A percentile compares a stretch with the other conserved stretches of the same genome.
These are phyloP conservation scores for Ogataea wickerhamii DNA, from an alignment of 805 yeast species.

Conservation along the genomic window DNA sequence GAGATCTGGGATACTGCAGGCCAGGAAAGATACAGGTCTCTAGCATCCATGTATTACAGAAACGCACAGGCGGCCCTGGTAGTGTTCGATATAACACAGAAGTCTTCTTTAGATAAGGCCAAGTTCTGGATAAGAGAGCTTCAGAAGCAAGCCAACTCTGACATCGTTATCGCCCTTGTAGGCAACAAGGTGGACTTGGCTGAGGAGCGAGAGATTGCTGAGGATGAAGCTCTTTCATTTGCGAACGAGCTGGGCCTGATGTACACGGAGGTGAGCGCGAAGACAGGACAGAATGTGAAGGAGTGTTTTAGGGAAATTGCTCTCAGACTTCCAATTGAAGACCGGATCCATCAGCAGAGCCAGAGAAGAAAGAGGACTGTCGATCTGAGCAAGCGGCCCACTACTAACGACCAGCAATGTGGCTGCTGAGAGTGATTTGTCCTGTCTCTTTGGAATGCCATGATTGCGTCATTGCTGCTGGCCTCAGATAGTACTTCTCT, in stretches of 20 bases:
- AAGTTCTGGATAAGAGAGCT: conserved; percentile 76
- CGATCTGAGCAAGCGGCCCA: conserved; percentile 30
- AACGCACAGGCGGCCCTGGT: conserved; percentile 78
- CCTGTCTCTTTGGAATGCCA: too few species aligned
- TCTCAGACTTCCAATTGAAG: conserved; percentile 37
- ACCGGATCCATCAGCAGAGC: conserved; percentile 20
- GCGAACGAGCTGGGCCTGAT: conserved; percentile 49
- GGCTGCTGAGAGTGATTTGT: conserved; percentile 26
- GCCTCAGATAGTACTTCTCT: too few species aligned
- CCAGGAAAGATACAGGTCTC: conserved; percentile 71
- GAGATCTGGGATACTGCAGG: conserved; percentile 91
- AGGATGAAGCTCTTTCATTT: conserved; percentile 48
- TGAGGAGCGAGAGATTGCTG: conserved; percentile 43
- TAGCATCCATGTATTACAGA: conserved; percentile 82
- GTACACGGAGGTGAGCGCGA: conserved; percentile 57
- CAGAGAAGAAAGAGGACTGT: conserved; percentile 25
- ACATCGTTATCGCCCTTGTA: conserved; percentile 76
- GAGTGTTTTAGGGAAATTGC: conserved; percentile 51
- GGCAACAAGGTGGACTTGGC: conserved; percentile 73
- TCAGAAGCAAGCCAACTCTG: conserved; percentile 73
- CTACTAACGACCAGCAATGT: conserved; percentile 32
- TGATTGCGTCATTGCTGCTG: too few species aligned
- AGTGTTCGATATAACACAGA: conserved; percentile 71
- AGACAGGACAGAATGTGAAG: conserved; percentile 49
- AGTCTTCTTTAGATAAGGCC: conserved; percentile 65